phyloP scores from a whole-genome alignment of 1,284 basidiomycete genomes.

The Moesziomyces antarcticus region DNA sequence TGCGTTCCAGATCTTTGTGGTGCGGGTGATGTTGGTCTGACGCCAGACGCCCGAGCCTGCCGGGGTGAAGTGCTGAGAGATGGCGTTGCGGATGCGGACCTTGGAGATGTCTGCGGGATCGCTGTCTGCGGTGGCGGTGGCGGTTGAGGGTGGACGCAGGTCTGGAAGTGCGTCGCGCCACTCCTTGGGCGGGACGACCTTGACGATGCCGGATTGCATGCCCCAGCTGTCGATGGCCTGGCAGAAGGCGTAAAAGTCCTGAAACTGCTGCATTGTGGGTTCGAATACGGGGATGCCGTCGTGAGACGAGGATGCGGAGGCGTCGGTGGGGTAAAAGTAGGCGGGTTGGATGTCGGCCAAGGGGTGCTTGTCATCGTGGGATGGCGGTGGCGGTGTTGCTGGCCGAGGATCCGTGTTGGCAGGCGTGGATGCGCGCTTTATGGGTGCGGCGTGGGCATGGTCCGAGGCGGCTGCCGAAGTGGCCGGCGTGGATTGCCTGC shows the following conservation, averaged over 20 bases:
- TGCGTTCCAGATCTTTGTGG: conserved; percentile 60
- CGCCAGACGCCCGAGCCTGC: conserved; percentile 64
- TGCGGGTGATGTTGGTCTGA: conserved; percentile 64
- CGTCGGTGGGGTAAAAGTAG: conserved; percentile 61
- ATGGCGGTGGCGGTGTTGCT: background rate
- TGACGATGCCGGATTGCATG: conserved; percentile 66
- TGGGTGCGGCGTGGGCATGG: conserved; percentile 10
- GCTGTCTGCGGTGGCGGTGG: conserved; percentile 1
- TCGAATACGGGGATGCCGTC: conserved; percentile 66
- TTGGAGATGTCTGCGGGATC: conserved; percentile 42
- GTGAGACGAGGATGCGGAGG: conserved; percentile 18
- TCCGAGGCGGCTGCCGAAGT: conserved; percentile 44
- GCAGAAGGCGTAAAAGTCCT: conserved; percentile 65
- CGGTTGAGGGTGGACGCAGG: conserved; percentile 27
- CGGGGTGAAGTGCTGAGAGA: conserved; percentile 62
- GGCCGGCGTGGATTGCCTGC: conserved; percentile 46
- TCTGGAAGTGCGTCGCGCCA: conserved; percentile 61
- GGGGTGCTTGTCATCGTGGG: conserved; percentile 17
- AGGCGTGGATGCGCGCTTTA: conserved; percentile 2
- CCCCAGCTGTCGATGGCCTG: conserved; percentile 65
- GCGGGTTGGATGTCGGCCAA: conserved; percentile 53
- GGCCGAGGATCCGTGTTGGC: background rate
- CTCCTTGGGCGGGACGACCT: conserved; percentile 62
- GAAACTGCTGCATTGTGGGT: conserved; percentile 65
- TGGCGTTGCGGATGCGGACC: conserved; percentile 64